phyloP scores from a whole-genome alignment of 352 stramenopile species.

The Phytophthora rubi region DNA sequence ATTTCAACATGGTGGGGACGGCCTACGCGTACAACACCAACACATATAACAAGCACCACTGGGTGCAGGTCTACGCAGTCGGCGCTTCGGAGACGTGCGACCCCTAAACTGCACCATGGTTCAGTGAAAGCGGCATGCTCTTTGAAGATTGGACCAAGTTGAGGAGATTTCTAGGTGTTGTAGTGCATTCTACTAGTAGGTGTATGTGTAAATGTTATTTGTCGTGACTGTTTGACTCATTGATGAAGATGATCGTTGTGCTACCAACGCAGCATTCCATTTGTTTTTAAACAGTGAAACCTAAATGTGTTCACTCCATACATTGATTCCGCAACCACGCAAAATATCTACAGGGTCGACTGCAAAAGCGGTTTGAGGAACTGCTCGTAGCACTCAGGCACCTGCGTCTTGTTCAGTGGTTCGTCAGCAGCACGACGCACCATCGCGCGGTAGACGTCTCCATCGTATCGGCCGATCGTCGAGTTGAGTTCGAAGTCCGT shows the following conservation, averaged over 20 bases:
- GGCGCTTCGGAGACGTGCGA: conserved; percentile 39
- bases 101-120: neutral
- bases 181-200: neutral
- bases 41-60: conserved; percentile 46
- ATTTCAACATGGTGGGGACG: conserved; percentile 39
- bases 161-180: neutral
- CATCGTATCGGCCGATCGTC: conserved; percentile 74
- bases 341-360: conserved; percentile 39
- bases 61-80: conserved; percentile 53
- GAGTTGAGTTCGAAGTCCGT: conserved; percentile 74
- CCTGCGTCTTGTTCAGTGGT: conserved; percentile 63
- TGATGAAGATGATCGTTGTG: too few species aligned
- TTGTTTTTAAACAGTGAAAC: too few species aligned
- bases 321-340: neutral
- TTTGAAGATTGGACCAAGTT: neutral
- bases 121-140: neutral
- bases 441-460: conserved; percentile 73
- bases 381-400: conserved; percentile 61
- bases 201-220: neutral
- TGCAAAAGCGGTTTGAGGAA: conserved; percentile 57
- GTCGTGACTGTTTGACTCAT: neutral
- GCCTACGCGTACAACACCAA: conserved; percentile 34
- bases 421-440: conserved; percentile 54
- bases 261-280: neutral
- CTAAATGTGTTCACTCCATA: neutral